Percentiles rank a stretch among this genome's conserved stretches.
phyloP scores from a whole-genome alignment of 306 rosid species.

The Quercus ilex region DNA sequence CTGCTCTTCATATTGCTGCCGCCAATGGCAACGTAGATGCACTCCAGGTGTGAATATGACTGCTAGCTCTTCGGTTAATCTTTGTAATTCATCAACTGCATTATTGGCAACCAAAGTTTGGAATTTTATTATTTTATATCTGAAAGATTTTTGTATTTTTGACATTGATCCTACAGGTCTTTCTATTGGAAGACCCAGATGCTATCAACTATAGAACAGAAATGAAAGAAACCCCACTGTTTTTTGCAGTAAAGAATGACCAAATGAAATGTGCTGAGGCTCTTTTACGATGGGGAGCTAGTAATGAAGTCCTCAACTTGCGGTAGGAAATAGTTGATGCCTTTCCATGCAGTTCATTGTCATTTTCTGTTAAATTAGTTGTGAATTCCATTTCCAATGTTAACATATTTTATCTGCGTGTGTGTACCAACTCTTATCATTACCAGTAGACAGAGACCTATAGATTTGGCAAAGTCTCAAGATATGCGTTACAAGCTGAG shows the following conservation, averaged over 20 bases:
- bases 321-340: constrained; percentile 23
- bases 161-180: constrained; percentile 24
- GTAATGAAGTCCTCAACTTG: constrained; percentile 38
- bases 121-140: background rate
- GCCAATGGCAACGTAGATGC: constrained; percentile 32
- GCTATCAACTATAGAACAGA: constrained; percentile 32
- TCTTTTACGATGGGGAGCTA: constrained; percentile 46
- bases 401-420: background rate
- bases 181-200: constrained; percentile 37
- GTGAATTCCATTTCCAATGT: background rate
- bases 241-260: constrained; percentile 46
- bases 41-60: constrained; percentile 32
- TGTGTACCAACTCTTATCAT: constrained; percentile 3
- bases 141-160: background rate
- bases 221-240: constrained; percentile 49
- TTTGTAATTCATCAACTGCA: background rate
- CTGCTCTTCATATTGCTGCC: constrained; percentile 40
- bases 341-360: background rate
- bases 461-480: constrained; percentile 40
- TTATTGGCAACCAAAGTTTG: background rate
- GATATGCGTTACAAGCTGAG: constrained; percentile 42
- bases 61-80: background rate
- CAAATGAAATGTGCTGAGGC: constrained; percentile 32
- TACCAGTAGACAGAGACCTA: constrained; percentile 40
- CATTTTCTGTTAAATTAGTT: background rate